Evolutionary conservation across 768 basidiomycete genomes (phyloP).

Genomic region (Gyrodon lividus): DNA sequence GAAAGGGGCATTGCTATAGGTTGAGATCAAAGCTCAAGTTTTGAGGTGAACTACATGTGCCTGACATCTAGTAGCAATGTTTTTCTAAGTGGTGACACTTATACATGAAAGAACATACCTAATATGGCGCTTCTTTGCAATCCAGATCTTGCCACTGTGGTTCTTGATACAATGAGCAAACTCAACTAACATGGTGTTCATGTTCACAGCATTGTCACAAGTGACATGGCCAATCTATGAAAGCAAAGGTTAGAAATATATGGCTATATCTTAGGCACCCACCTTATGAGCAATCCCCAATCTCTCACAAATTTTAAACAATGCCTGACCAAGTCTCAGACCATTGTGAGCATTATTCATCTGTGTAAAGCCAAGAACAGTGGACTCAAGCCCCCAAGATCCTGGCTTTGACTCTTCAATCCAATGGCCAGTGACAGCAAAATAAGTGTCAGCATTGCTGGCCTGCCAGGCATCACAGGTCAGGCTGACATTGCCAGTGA

Average conservation of each 20-base stretch:
- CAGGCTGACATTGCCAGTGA: too few species aligned
- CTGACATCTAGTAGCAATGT: too few species aligned
- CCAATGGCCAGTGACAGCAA: neutral
- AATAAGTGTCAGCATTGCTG: too few species aligned
- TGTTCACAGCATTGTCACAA: slow-evolving; percentile 40
- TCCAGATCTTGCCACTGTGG: neutral
- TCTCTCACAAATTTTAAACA: slow-evolving; percentile 34
- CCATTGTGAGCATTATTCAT: slow-evolving; percentile 43
- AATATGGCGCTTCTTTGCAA: neutral
- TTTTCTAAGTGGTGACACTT: too few species aligned
- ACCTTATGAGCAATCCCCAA: slow-evolving; percentile 33
- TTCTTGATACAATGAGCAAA: slow-evolving; percentile 17
- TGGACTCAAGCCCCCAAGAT: slow-evolving; percentile 6
- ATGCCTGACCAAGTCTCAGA: slow-evolving; percentile 32
- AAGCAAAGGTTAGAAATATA: too few species aligned
- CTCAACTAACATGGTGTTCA: slow-evolving; percentile 33
- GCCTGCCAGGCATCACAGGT: too few species aligned
- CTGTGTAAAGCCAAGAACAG: slow-evolving; percentile 35
- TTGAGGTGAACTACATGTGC: too few species aligned
- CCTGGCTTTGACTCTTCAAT: neutral
- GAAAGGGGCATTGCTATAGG: too few species aligned
- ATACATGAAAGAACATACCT: neutral
- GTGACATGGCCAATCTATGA: slow-evolving; percentile 31
- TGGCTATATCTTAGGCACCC: slow-evolving; percentile 1
- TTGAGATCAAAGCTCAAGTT: too few species aligned